A percentile compares a stretch with the other conserved stretches of the same genome.
These are phyloP conservation scores for Pythium pectinolyticum DNA, from an alignment of 352 stramenopile genomes.

Conservation along the genomic window DNA sequence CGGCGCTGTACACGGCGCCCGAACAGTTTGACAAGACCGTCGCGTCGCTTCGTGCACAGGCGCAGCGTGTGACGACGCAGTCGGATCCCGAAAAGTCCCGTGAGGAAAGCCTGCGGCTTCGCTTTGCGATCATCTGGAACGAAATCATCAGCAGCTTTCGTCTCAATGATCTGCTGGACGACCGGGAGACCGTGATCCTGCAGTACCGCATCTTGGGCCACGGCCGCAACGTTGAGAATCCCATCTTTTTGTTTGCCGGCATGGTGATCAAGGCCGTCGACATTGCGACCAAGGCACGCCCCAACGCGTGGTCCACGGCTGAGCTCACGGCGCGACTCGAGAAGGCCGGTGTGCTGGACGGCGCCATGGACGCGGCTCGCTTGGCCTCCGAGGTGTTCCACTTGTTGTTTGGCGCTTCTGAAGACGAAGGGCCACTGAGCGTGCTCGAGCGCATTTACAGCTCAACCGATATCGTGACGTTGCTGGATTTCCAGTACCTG, in stretches of 20 bases:
- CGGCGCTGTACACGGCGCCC: conserved; percentile 55
- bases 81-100: neutral
- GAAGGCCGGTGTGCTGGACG: conserved; percentile 60
- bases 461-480: conserved; percentile 48
- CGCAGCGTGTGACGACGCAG: conserved; percentile 24
- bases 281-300: conserved; percentile 48
- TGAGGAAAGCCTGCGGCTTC: conserved; percentile 59
- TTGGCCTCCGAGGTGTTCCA: conserved; percentile 69
- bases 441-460: conserved; percentile 70
- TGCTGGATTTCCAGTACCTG: conserved; percentile 66
- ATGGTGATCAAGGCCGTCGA: conserved; percentile 69
- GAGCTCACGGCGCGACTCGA: conserved; percentile 63
- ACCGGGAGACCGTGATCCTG: conserved; percentile 82
- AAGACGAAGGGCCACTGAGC: conserved; percentile 47
- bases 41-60: conserved; percentile 51
- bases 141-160: conserved; percentile 86
- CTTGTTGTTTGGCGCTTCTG: conserved; percentile 59
- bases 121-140: conserved; percentile 88
- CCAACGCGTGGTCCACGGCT: conserved; percentile 46
- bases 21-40: conserved; percentile 73
- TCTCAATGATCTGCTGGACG: conserved; percentile 79
- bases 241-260: conserved; percentile 79
- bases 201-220: conserved; percentile 81
- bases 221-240: conserved; percentile 68
- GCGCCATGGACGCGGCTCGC: conserved; percentile 54